Evolutionary conservation across 2,329 filamentous ascomycete genomes (phyloP), one percentile per base, ranked within the genome.

Genomic region (Colletotrichum sp.): DNA sequence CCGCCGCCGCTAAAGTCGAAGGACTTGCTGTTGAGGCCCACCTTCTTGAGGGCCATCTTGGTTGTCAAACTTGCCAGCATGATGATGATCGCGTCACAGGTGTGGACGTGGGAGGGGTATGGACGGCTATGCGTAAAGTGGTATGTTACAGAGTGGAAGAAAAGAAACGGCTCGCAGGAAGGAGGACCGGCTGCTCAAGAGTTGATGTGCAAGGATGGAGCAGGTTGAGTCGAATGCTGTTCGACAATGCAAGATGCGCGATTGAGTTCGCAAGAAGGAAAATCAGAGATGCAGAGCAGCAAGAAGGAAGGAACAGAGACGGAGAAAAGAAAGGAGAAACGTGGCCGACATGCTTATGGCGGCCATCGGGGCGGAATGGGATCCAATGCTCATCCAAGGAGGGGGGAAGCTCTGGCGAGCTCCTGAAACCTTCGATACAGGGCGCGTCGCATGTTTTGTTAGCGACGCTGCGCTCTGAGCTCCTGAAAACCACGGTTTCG

Each of bases 11-110:
- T 80, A 76, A 88, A 84, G 81, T 88, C 84, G 72, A 92, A 83
- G 63, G 87, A 82, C 78, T 91, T 84, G 82, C 85, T 88, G 52
- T 89, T 86, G 71, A 92, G 82, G 80, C 91, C 90, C 67, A 87
- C 87, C 81, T 90, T 91, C 78, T 87, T 90, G 79, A 92, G 85
- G 76, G 90, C 91, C 78, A 92, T 83, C 82, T 92, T 92, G 62
- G 90, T 90, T 18, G 88, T 87, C 72, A 92, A 83, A 78, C 85
- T 89, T 79, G 88, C 88, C 80, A 92, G 87, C 90, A 92, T 92
- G 71, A 80, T 83, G 80, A 70, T 18, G 52, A 75, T 75, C 67
- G 26, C 65, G 63, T 68, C 34, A 68, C 30, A 55, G 18, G 48
- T 59, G 44, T n/a, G 24, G 18, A 39, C n/a, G 28, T 52, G 16